These are phyloP conservation scores for Phalaenopsis hybrid DNA, from an alignment of 116 monocot genomes.

Conservation along the genomic window DNA sequence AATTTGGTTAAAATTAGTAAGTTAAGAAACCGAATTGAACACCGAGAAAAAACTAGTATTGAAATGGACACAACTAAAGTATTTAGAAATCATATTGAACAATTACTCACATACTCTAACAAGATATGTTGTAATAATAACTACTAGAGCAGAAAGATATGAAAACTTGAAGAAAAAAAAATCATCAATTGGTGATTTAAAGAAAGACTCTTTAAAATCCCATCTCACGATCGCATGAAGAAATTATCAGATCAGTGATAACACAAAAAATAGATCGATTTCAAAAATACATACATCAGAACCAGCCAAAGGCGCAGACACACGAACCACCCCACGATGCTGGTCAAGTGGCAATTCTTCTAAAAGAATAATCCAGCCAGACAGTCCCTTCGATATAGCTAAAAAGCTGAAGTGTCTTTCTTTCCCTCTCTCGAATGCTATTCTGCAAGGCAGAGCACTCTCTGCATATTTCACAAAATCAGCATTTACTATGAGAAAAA, in stretches of 20 bases:
- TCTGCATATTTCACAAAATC: conserved; percentile 28
- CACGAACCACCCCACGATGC: conserved; percentile 60
- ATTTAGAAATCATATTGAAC: too few relatives aligned
- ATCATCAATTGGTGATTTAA: background rate
- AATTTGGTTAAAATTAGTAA: too few relatives aligned
- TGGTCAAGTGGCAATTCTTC: conserved; percentile 69
- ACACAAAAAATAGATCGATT: background rate
- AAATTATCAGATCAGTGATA: background rate
- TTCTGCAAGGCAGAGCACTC: conserved; percentile 75
- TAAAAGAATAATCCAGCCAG: conserved; percentile 82
- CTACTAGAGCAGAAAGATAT: background rate
- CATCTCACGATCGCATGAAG: too few relatives aligned
- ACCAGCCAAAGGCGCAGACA: conserved; percentile 80
- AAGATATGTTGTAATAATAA: too few relatives aligned
- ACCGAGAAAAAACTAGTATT: too few relatives aligned
- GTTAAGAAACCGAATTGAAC: too few relatives aligned
- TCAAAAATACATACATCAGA: conserved; percentile 53
- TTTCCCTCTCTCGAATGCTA: conserved; percentile 97
- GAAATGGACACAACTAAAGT: too few relatives aligned
- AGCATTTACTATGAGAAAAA: background rate
- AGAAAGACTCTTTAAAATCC: too few relatives aligned
- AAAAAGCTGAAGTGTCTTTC: conserved; percentile 79
- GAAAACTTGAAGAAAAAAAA: background rate
- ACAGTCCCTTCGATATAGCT: conserved; percentile 61
- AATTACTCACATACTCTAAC: too few relatives aligned